Conservation (phyloP, 2,329 filamentous ascomycete genomes). For the Sphaerostilbella broomeana region DNA sequence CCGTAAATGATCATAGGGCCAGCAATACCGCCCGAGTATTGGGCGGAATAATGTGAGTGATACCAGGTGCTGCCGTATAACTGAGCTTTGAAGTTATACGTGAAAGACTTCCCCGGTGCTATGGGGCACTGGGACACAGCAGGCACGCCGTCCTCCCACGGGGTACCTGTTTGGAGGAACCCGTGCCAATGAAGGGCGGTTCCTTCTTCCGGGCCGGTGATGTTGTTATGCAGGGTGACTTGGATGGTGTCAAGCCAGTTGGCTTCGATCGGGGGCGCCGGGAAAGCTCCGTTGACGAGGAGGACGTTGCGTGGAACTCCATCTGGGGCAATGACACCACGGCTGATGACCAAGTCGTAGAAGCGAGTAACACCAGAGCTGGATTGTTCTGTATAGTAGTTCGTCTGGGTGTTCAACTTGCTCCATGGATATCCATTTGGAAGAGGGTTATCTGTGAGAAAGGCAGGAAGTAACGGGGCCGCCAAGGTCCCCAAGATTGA, state of each 20-base stretch:
- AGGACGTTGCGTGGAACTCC: constrained; percentile 49
- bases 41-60: constrained; percentile 54
- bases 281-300: constrained; percentile 58
- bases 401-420: constrained; percentile 34
- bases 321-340: constrained; percentile 47
- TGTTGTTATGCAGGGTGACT: constrained; percentile 64
- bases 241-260: constrained; percentile 58
- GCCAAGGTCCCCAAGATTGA: constrained; percentile 36
- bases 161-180: constrained; percentile 41
- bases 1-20: constrained; percentile 59
- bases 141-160: constrained; percentile 48
- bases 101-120: constrained; percentile 50
- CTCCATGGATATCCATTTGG: constrained; percentile 50
- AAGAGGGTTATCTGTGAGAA: constrained; percentile 43
- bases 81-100: constrained; percentile 46
- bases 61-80: constrained; percentile 54
- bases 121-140: constrained; percentile 59
- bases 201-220: constrained; percentile 44
- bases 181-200: constrained; percentile 49
- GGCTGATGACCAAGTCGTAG: constrained; percentile 48
- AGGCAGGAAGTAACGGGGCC: constrained; percentile 34
- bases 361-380: constrained; percentile 48
- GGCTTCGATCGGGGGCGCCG: constrained; percentile 59
- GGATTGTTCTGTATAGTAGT: constrained; percentile 44
- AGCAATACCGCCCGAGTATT: constrained; percentile 53